Conservation (phyloP, 192 early-diverging fungal species). For the Coemansia sp. region DNA sequence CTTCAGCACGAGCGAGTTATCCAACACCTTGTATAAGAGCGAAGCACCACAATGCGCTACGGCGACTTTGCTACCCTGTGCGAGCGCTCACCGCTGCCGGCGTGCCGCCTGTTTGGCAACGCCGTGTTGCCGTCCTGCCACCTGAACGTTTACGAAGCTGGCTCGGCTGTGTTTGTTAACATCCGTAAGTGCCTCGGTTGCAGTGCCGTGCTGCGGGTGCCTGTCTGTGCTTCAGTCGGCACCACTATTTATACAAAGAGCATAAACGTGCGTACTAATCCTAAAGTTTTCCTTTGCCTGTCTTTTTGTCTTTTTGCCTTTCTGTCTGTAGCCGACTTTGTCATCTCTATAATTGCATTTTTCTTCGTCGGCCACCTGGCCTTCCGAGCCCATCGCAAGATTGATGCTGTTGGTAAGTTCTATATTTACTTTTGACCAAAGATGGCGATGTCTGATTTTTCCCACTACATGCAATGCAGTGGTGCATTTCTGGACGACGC, state of each 20-base stretch:
- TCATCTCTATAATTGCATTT: constrained; percentile 44
- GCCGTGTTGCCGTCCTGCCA: constrained; percentile 33
- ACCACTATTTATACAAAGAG: not conserved
- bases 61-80: constrained; percentile 53
- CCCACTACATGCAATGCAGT: not conserved
- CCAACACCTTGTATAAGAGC: not conserved
- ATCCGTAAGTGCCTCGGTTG: constrained; percentile 27
- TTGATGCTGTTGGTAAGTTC: constrained; percentile 54
- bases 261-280: not conserved
- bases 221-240: not conserved
- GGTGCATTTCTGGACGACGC: not conserved
- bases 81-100: constrained; percentile 47
- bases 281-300: not conserved
- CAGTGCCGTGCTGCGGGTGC: too few species aligned
- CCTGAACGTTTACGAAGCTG: constrained; percentile 17
- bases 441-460: constrained; percentile 6
- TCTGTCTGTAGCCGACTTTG: constrained; percentile 48
- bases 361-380: constrained; percentile 41
- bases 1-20: too few species aligned
- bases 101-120: constrained; percentile 47
- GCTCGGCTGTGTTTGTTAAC: constrained; percentile 38
- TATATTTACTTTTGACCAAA: not conserved
- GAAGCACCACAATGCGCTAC: constrained; percentile 42
- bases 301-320: too few species aligned
- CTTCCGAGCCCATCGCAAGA: constrained; percentile 46